phyloP scores from a whole-genome alignment of 2,329 filamentous ascomycete genomes.

The Colletotrichum ledebouriae region DNA sequence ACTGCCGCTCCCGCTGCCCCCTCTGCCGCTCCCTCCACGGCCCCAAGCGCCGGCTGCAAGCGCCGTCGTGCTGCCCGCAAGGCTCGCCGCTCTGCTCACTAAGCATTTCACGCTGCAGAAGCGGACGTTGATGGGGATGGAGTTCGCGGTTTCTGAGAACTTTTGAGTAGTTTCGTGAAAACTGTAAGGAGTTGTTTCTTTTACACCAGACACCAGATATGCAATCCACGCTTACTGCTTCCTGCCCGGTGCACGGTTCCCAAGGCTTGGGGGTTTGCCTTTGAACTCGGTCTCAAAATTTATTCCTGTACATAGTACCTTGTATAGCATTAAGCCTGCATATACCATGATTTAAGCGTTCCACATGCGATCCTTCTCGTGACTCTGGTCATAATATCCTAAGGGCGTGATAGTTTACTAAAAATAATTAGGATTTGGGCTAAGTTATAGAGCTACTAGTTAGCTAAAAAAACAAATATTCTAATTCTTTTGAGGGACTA shows the following conservation, averaged over 20 bases:
- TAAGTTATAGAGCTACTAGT: too few species aligned
- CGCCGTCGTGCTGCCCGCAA: constrained; percentile 39
- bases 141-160: not conserved
- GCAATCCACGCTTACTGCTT: constrained; percentile 32
- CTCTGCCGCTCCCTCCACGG: constrained; percentile 44
- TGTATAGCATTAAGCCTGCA: constrained; percentile 40
- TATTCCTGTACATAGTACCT: constrained; percentile 41
- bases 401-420: too few species aligned
- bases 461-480: too few species aligned
- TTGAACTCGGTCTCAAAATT: constrained; percentile 20
- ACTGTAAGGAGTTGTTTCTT: constrained; percentile 17
- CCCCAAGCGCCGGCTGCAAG: constrained; percentile 36
- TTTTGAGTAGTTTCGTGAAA: constrained; percentile 8
- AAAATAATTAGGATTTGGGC: too few species aligned
- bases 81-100: constrained; percentile 41
- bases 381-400: not conserved
- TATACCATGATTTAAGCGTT: constrained; percentile 30
- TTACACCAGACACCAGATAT: constrained; percentile 38
- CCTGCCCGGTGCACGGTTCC: constrained; percentile 31
- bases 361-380: not conserved
- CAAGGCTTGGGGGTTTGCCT: constrained; percentile 13
- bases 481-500: too few species aligned
- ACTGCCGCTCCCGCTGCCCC: constrained; percentile 23
- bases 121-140: not conserved
- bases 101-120: constrained; percentile 1